phyloP scores from a whole-genome alignment of 2,329 filamentous ascomycete species.

The Xylariaceae sp. region DNA sequence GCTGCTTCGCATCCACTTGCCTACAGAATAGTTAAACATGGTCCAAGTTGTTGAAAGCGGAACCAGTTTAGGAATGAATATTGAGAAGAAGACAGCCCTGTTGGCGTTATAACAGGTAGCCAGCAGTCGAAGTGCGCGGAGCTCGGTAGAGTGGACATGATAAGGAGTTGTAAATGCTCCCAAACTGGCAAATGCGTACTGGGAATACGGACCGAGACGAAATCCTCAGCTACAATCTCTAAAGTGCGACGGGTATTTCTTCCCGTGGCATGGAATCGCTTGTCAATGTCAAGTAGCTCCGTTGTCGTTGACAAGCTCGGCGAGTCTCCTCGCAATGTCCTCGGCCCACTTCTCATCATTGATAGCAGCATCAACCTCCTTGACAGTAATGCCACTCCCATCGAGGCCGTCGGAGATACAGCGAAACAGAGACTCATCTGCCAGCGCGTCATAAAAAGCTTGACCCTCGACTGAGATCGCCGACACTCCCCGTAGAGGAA shows the following conservation, averaged over 20 bases:
- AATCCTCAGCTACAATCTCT: too few relatives aligned
- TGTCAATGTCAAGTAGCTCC: background rate
- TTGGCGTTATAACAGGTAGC: too few relatives aligned
- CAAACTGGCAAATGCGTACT: too few relatives aligned
- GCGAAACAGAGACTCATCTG: conserved; percentile 51
- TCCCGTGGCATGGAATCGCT: too few relatives aligned
- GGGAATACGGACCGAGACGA: too few relatives aligned
- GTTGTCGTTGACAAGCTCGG: conserved; percentile 15
- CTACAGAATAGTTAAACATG: background rate
- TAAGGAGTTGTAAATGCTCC: too few relatives aligned
- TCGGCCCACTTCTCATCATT: conserved; percentile 44
- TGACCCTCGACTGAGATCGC: conserved; percentile 53
- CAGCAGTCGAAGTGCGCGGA: too few relatives aligned
- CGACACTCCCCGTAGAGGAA: conserved; percentile 61
- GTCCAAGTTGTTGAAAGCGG: background rate
- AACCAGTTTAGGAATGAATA: too few relatives aligned
- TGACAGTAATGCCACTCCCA: conserved; percentile 47
- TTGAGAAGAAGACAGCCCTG: too few relatives aligned
- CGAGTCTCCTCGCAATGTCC: conserved; percentile 21
- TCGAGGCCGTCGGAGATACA: conserved; percentile 48
- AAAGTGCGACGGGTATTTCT: too few relatives aligned
- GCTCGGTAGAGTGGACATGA: too few relatives aligned
- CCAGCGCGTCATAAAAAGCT: conserved; percentile 48
- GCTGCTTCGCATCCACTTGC: too few relatives aligned
- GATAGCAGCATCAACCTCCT: conserved; percentile 49